Percentiles rank a stretch among this genome's conserved stretches.
Evolutionary conservation across 495 filamentous ascomycete species (phyloP).

Genomic region (Penicillium arizonense): DNA sequence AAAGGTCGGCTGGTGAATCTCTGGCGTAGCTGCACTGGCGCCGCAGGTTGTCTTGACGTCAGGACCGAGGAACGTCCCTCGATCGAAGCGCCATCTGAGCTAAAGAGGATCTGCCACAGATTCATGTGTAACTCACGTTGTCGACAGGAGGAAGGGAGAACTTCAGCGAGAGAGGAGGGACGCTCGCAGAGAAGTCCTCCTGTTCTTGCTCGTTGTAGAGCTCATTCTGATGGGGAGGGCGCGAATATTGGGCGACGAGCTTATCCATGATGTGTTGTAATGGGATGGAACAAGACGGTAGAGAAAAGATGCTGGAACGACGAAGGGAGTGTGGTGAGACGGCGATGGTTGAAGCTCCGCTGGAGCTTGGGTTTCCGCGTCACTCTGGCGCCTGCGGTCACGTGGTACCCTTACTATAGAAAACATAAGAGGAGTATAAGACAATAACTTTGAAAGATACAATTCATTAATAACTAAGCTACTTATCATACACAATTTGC

Average conservation of each 20-base stretch:
- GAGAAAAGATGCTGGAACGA: slow-evolving; percentile 8
- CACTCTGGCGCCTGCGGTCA: slow-evolving; percentile 45
- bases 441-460: not conserved
- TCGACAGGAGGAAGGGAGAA: slow-evolving; percentile 94
- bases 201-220: slow-evolving; percentile 72
- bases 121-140: slow-evolving; percentile 59
- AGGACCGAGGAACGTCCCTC: not conserved
- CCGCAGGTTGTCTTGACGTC: slow-evolving; percentile 7
- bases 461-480: slow-evolving; percentile 1
- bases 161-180: slow-evolving; percentile 75
- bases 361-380: slow-evolving; percentile 42
- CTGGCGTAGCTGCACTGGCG: slow-evolving; percentile 5
- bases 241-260: slow-evolving; percentile 85
- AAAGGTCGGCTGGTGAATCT: not conserved
- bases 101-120: not conserved
- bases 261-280: slow-evolving; percentile 71
- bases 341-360: slow-evolving; percentile 35
- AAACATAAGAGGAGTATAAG: not conserved
- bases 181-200: slow-evolving; percentile 64
- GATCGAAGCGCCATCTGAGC: not conserved
- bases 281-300: not conserved
- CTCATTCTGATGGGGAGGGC: slow-evolving; percentile 69
- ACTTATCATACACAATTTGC: slow-evolving; percentile 7
- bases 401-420: slow-evolving; percentile 22
- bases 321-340: slow-evolving; percentile 18